Evolutionary conservation across 2,329 filamentous ascomycete species (phyloP).

Genomic region (Fusarium nodosum): DNA sequence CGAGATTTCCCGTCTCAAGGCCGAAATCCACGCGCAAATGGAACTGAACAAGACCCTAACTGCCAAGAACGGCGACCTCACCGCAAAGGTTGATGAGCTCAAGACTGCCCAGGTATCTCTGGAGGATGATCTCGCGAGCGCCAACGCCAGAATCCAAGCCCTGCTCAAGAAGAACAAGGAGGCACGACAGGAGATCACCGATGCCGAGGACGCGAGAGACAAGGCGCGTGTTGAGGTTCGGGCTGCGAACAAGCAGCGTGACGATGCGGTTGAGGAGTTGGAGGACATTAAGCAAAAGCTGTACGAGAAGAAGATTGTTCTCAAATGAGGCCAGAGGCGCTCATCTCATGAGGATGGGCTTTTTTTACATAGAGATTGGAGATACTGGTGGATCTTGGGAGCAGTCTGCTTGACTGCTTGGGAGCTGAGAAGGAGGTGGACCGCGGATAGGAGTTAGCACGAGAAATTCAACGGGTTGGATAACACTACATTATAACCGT

Average conservation of each 20-base stretch:
- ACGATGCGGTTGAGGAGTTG: background rate
- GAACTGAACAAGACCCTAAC: background rate
- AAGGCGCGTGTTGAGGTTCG: background rate
- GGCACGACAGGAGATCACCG: accelerated
- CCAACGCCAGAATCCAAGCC: background rate
- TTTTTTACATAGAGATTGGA: background rate
- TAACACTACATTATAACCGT: too few relatives aligned
- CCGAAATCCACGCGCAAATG: background rate
- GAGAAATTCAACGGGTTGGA: background rate
- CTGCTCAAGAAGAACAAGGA: background rate
- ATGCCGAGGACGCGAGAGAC: accelerated
- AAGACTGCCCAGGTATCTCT: background rate
- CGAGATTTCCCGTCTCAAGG: background rate
- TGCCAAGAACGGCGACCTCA: background rate
- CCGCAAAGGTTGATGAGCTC: accelerated
- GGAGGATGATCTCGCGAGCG: background rate
- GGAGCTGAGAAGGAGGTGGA: background rate
- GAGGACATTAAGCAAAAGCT: background rate
- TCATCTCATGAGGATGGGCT: background rate
- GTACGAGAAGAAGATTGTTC: background rate
- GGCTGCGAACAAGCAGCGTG: background rate
- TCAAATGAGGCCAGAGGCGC: background rate
- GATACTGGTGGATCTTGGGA: constrained; percentile 2
- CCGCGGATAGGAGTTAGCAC: background rate
- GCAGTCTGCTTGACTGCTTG: background rate